These are phyloP conservation scores for Gloeostereum incarnatum DNA, from an alignment of 768 basidiomycete species.

Conservation along the genomic window DNA sequence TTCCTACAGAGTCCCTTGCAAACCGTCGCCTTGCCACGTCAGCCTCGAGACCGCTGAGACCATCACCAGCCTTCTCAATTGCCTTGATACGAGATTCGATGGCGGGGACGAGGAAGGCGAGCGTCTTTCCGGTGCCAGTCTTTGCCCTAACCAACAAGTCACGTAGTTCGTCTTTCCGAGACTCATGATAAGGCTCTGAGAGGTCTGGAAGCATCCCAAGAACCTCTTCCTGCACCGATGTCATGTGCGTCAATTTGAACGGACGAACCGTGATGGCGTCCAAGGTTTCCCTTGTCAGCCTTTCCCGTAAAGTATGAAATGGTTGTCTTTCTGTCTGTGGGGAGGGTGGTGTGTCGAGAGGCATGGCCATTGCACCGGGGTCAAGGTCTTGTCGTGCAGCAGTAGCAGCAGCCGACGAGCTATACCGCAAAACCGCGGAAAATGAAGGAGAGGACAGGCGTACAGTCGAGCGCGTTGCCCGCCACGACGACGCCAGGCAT, in stretches of 20 bases:
- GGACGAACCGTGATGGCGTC: constrained; percentile 55
- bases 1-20: constrained; percentile 46
- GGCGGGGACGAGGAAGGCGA: constrained; percentile 83
- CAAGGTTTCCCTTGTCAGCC: constrained; percentile 31
- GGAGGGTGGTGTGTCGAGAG: not conserved
- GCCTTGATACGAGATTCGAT: constrained; percentile 65
- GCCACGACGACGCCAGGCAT: no score
- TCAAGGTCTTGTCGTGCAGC: no score
- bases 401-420: no score
- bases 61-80: constrained; percentile 38
- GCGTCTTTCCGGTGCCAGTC: constrained; percentile 85
- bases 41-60: constrained; percentile 18
- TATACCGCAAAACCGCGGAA: no score
- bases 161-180: constrained; percentile 22
- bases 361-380: not conserved
- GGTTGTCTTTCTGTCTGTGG: not conserved
- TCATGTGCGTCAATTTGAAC: constrained; percentile 65
- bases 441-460: no score
- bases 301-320: constrained; percentile 27
- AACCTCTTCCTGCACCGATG: constrained; percentile 75
- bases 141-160: constrained; percentile 84
- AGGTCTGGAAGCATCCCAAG: constrained; percentile 67
- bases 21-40: constrained; percentile 23
- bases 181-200: constrained; percentile 39
- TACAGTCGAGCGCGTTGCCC: no score